Base-by-base conservation (phyloP, 108 stramenopile genomes). In the Fistulifera pelliculosa region DNA sequence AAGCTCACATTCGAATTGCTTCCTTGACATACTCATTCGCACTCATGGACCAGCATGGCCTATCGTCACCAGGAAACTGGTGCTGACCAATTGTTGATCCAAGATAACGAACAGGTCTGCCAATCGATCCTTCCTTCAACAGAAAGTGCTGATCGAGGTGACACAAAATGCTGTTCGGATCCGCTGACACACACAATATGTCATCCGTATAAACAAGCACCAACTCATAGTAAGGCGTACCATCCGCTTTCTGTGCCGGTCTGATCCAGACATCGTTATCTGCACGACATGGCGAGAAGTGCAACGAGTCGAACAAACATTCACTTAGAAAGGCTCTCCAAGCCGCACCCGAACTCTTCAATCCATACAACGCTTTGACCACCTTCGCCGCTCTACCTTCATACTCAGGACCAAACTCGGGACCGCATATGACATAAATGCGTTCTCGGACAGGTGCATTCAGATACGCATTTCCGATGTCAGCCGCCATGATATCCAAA, bases 391-490 rank as follows among this genome's bases (percentile, higher is more conserved):
- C 25, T 27, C 52, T 47, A 28, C 61, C 61, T 27, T 62, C 40
- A 14, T 8, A 31, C 5, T 67, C 47, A 19, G 45, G 17, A 12
- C 77, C 77, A 52, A 59, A 71, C 27, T 78, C 73, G 26, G 47
- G 47, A 13, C 71, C 71, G 39, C 60, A 61, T 5, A 5, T 39
- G 45, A 62, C 47, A 48, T 44, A 75, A 4, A 68, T 49, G 16
- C 49, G 60, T 49, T 74, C 72, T 12, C 55, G 27, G 24, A 45
- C 49, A 13, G 58, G 49, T 19, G 72, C 73, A 58, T 64, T 70
- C 6, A 78, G 42, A 27, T 78, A 78, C 5, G 69, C 77, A 56
- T 69, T 69, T 12, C 49, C 49, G 16, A 75, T 60, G 49, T 74
- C 73, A 16, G 61, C 66, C 13, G 61, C 27, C 27, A 64, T 10